A percentile compares a stretch with the other conserved stretches of the same genome.
Conservation (phyloP, 768 basidiomycete species). For the Leccinellum rugosiceps region DNA sequence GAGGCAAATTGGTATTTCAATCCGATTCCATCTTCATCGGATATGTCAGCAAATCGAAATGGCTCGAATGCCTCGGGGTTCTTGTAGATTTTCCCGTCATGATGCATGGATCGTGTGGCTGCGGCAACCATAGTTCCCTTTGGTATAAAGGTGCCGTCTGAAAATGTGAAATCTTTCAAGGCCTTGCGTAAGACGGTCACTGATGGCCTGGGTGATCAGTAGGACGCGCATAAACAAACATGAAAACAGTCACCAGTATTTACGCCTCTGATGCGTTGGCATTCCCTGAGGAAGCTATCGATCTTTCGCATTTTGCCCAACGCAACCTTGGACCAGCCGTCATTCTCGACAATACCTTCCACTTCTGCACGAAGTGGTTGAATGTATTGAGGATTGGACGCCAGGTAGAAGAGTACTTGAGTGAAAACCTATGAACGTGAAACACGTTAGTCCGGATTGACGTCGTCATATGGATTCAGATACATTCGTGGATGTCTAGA, state of each 20-base stretch:
- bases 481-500: constrained; percentile 21
- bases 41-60: constrained; percentile 17
- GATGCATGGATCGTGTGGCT: constrained; percentile 20
- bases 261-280: background rate
- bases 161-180: constrained; percentile 33
- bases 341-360: background rate
- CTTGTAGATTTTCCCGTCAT: constrained; percentile 23
- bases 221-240: constrained; percentile 18
- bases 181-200: constrained; percentile 20
- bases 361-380: background rate
- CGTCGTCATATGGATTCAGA: background rate
- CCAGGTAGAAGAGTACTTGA: background rate
- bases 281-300: constrained; percentile 34
- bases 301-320: constrained; percentile 33
- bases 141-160: constrained; percentile 38
- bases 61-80: constrained; percentile 21
- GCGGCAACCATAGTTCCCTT: constrained; percentile 28
- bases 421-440: constrained; percentile 25
- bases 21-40: constrained; percentile 30
- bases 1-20: constrained; percentile 34
- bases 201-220: background rate
- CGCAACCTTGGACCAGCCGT: background rate
- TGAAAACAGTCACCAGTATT: constrained; percentile 19
- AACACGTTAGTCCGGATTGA: background rate
- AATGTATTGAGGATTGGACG: background rate